These are phyloP conservation scores for Fusarium temperatum DNA, from an alignment of 2,329 filamentous ascomycete species.

Conservation along the genomic window DNA sequence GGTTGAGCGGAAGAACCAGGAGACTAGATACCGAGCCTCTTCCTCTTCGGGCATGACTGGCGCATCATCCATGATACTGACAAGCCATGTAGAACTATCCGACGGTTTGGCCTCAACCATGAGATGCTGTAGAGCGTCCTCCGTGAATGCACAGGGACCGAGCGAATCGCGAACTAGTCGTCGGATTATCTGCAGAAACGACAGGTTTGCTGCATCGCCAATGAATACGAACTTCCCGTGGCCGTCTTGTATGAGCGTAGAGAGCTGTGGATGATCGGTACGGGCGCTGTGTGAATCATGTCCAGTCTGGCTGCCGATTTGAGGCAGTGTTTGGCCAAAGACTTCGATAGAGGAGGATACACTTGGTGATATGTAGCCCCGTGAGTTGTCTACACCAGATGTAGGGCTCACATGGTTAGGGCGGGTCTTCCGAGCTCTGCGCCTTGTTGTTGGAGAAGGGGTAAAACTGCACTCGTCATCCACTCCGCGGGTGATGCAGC, in stretches of 20 bases:
- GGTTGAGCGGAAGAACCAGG: background rate
- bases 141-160: background rate
- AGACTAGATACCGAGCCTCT: background rate
- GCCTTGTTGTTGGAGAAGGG: background rate
- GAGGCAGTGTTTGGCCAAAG: background rate
- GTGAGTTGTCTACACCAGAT: fast-evolving
- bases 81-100: background rate
- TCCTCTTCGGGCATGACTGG: background rate
- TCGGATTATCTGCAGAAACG: background rate
- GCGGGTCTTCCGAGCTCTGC: background rate
- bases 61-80: background rate
- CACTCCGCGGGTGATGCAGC: background rate
- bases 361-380: background rate
- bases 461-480: background rate
- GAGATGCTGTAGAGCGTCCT: background rate
- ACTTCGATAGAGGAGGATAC: background rate
- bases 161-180: background rate
- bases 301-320: background rate
- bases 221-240: background rate
- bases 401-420: no score
- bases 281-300: no score
- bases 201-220: background rate
- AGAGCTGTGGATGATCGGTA: background rate
- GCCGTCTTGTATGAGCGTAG: background rate
- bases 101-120: background rate